These are phyloP conservation scores for Rhizopogon vulgaris DNA, from an alignment of 768 basidiomycete species.

Conservation along the genomic window DNA sequence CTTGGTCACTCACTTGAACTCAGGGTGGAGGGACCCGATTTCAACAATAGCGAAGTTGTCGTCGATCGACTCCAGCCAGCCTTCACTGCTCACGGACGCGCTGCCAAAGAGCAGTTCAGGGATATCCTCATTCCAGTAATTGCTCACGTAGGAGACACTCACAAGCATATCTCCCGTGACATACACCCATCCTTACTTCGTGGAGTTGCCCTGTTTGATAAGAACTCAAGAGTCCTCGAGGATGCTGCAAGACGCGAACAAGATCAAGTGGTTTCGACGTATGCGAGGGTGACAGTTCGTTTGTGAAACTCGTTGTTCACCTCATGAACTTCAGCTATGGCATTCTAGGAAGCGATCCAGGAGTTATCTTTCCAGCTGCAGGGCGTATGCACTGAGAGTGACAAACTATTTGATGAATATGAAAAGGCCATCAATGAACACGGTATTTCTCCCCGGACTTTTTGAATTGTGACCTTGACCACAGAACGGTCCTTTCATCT, in stretches of 20 bases:
- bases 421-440: conserved; percentile 38
- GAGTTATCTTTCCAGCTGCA: conserved; percentile 39
- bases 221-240: conserved; percentile 50
- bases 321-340: conserved; percentile 10
- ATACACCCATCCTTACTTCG: conserved; percentile 24
- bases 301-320: not conserved
- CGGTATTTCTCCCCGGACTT: conserved; percentile 31
- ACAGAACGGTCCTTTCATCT: conserved; percentile 4
- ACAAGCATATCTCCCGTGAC: conserved; percentile 28
- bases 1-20: conserved; percentile 5
- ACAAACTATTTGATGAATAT: conserved; percentile 45
- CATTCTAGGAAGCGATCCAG: conserved; percentile 35
- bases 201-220: conserved; percentile 49
- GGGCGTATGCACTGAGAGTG: conserved; percentile 41
- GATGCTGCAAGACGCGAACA: conserved; percentile 36
- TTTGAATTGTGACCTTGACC: not conserved
- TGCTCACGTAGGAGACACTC: conserved; percentile 29
- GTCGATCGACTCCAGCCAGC: conserved; percentile 42
- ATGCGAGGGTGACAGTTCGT: conserved; percentile 39
- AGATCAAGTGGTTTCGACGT: conserved; percentile 33
- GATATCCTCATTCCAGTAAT: conserved; percentile 31
- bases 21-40: conserved; percentile 32
- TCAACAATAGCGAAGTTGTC: conserved; percentile 37
- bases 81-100: conserved; percentile 26
- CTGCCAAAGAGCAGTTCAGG: conserved; percentile 23